Conservation (phyloP, 106 monocot genomes). For the Dioscorea dumetorum region DNA sequence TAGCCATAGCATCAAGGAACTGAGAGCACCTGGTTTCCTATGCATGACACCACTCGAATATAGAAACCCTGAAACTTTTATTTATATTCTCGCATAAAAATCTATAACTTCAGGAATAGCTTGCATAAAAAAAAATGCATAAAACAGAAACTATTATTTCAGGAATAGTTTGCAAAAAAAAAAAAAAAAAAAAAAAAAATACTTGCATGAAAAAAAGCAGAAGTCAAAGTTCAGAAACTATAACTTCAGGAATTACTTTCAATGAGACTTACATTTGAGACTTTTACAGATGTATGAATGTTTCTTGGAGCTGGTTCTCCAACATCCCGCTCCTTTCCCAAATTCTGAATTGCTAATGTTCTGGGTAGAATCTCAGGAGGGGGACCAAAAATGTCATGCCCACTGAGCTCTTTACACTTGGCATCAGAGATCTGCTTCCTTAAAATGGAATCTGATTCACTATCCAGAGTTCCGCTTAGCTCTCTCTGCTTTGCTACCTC, state of each 20-base stretch:
- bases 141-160: not conserved
- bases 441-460: constrained; percentile 26
- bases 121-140: not conserved
- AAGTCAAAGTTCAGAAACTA: not conserved
- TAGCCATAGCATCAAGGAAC: too few species aligned
- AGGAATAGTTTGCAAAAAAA: not conserved
- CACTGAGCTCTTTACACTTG: constrained; percentile 48
- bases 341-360: constrained; percentile 14
- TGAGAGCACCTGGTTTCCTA: too few species aligned
- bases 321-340: constrained; percentile 12
- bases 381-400: constrained; percentile 53
- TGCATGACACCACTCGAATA: too few species aligned
- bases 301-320: constrained; percentile 3
- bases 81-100: not conserved
- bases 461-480: constrained; percentile 35
- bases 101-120: not conserved
- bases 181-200: not conserved
- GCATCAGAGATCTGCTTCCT: constrained; percentile 38
- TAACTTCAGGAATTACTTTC: not conserved
- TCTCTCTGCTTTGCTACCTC: constrained; percentile 56
- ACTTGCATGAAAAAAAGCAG: not conserved
- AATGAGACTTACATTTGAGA: constrained; percentile 18
- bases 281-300: constrained; percentile 14
- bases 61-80: not conserved
- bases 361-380: constrained; percentile 35